These are phyloP conservation scores for Candida tunisiensis DNA, from an alignment of 1,139 yeast species.

Conservation along the genomic window DNA sequence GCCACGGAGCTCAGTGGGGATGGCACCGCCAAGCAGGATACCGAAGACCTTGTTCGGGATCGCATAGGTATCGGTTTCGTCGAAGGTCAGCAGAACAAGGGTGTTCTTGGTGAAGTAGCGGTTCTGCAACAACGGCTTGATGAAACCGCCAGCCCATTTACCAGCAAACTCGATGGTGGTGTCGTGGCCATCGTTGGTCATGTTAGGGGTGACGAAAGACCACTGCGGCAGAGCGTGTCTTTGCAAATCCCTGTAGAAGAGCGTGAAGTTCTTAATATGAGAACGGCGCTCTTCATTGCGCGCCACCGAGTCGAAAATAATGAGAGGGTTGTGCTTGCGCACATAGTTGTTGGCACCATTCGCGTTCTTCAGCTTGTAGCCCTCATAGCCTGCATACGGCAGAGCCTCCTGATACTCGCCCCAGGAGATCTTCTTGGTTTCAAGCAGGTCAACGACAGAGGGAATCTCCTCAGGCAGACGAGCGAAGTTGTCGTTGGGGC, in stretches of 20 bases:
- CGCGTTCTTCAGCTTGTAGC: conserved; percentile 26
- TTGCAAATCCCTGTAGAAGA: conserved; percentile 23
- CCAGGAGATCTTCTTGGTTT: conserved; percentile 28
- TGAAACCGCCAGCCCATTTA: conserved; percentile 26
- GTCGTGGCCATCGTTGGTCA: conserved; percentile 34
- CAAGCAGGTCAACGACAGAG: conserved; percentile 28
- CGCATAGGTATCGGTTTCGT: conserved; percentile 27
- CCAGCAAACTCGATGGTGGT: conserved; percentile 27
- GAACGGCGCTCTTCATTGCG: conserved; percentile 18
- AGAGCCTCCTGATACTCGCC: conserved; percentile 31
- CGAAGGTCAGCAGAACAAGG: conserved; percentile 28
- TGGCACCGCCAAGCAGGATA: conserved; percentile 28
- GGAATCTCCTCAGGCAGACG: conserved; percentile 27
- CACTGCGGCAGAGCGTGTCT: conserved; percentile 29
- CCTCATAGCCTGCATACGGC: conserved; percentile 33
- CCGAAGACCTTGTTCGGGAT: conserved; percentile 27
- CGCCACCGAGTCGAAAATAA: conserved; percentile 13
- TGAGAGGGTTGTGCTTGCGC: not conserved
- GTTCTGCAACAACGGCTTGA: conserved; percentile 25
- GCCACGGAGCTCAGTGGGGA: conserved; percentile 23
- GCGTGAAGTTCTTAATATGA: conserved; percentile 29
- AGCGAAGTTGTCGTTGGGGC: conserved; percentile 26
- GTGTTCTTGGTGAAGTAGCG: conserved; percentile 28
- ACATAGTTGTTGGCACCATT: conserved; percentile 21
- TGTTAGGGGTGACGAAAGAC: conserved; percentile 32